Percentiles rank a stretch among this genome's conserved stretches.
phyloP scores from a whole-genome alignment of 2,329 filamentous ascomycete genomes.

The Ophiocordyceps polyrhachis-furcata region DNA sequence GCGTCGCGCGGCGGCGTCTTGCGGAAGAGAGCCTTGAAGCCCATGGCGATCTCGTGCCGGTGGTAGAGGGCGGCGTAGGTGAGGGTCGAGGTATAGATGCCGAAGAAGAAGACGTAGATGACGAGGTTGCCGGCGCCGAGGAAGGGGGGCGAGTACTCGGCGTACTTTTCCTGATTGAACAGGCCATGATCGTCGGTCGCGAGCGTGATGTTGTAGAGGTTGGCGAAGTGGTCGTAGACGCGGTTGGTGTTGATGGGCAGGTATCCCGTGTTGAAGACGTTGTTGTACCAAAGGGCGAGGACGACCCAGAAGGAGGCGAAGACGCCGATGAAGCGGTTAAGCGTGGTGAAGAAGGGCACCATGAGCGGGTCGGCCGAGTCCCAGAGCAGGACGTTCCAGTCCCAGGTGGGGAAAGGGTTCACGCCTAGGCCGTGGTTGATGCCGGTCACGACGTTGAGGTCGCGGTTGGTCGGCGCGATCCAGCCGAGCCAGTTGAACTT shows the following conservation, averaged over 20 bases:
- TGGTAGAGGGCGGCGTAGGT: conserved; percentile 33
- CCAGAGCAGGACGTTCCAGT: conserved; percentile 26
- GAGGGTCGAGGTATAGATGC: conserved; percentile 32
- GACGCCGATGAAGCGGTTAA: conserved; percentile 42
- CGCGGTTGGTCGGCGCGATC: conserved; percentile 28
- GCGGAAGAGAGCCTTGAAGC: conserved; percentile 24
- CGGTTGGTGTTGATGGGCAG: conserved; percentile 32
- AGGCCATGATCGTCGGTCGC: conserved; percentile 23
- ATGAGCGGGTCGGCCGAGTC: conserved; percentile 24
- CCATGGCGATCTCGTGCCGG: conserved; percentile 28
- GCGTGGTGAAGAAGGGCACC: conserved; percentile 37
- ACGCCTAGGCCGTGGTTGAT: conserved; percentile 23
- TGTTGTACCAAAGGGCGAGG: conserved; percentile 37
- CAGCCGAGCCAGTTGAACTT: conserved; percentile 38
- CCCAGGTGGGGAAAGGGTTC: conserved; percentile 27
- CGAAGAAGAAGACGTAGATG: conserved; percentile 37
- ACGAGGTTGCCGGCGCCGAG: conserved; percentile 29
- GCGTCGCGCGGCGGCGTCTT: conserved; percentile 17
- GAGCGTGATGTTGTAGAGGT: conserved; percentile 26
- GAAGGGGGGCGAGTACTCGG: conserved; percentile 31
- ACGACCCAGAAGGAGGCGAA: conserved; percentile 35
- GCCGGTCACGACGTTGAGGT: conserved; percentile 23
- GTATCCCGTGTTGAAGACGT: conserved; percentile 37
- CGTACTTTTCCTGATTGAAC: conserved; percentile 26
- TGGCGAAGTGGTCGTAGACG: conserved; percentile 30